Base-by-base conservation (phyloP, 129 eudicot species). In the Sambucus nigra region DNA sequence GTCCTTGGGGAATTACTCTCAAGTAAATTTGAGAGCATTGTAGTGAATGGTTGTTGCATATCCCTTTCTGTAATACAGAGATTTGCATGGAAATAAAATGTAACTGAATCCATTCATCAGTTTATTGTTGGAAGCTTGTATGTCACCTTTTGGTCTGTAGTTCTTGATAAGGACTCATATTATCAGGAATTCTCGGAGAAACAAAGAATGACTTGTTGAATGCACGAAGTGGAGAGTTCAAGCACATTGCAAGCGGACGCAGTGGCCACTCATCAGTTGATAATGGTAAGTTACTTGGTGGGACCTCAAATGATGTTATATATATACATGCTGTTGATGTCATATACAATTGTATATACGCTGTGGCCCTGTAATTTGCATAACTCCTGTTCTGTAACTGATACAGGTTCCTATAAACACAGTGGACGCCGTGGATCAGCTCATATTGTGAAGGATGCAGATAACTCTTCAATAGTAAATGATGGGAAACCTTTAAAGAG, bases 341-440 rank as follows among this genome's bases (percentile, higher is more conserved):
- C 20, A 64, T 38, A 44, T 23, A n/a, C n/a, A n/a, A n/a, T n/a
- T n/a, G n/a, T n/a, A n/a, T n/a, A n/a, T n/a, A n/a, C n/a, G n/a
- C n/a, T n/a, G n/a, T n/a, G n/a, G n/a, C n/a, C n/a, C 54, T 16
- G 1, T 19, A 41, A 13, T 42, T n/a, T n/a, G n/a, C n/a, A 15
- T 13, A 11, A 23, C 5, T 57, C 31, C 8, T 66, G 20, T 22
- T 38, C 32, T 47, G 13, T 38, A 31, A 44, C 50, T 65, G 49
- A 60, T 65, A 46, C 48, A 84, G 95, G 95, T 45, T 78, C 80
- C 48, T 62, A 75, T 53, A 85, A 71, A 69, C 82, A 74, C 38
- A 74, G 82, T 52, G 83, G 79, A 54, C 88, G 95, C 20, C 97
- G 93, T 73, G 95, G 88, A 15, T 69, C 85, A 54, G 54, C 65